Conservation (phyloP, 164 flowering plant species). For the Magnolia officinalis region DNA sequence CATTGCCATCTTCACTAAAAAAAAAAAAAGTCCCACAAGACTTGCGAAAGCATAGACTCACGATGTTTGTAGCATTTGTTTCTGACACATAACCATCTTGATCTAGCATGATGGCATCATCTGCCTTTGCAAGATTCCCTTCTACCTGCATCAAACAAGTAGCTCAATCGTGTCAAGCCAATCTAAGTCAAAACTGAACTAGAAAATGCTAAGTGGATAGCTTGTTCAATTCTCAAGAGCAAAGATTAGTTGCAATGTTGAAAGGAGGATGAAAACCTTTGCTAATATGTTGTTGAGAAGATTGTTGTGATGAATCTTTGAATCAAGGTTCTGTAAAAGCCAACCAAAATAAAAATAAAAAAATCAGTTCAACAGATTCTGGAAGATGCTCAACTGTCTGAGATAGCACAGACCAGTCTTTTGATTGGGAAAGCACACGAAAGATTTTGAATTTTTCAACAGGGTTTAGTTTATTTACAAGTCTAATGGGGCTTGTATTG, state of each 20-base stretch:
- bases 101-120: slow-evolving; percentile 96
- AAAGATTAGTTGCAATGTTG: slow-evolving; percentile 2
- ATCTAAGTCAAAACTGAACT: neutral
- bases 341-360: neutral
- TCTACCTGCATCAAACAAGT: slow-evolving; percentile 56
- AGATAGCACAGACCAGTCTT: too few relatives aligned
- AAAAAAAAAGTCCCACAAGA: neutral
- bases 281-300: slow-evolving; percentile 90
- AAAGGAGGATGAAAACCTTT: slow-evolving; percentile 43
- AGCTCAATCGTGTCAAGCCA: slow-evolving; percentile 1
- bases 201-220: neutral
- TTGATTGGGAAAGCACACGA: too few relatives aligned
- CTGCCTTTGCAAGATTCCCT: slow-evolving; percentile 83
- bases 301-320: slow-evolving; percentile 97
- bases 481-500: too few relatives aligned
- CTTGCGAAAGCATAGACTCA: slow-evolving; percentile 29
- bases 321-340: slow-evolving; percentile 77
- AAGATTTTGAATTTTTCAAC: too few relatives aligned
- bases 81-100: slow-evolving; percentile 98
- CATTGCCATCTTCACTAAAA: neutral
- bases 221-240: neutral
- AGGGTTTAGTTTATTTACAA: too few relatives aligned
- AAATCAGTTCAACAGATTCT: neutral
- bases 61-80: slow-evolving; percentile 96
- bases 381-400: neutral